Evolutionary conservation across 257 asterid genomes (phyloP).

Genomic region (Nicotiana attenuata): DNA sequence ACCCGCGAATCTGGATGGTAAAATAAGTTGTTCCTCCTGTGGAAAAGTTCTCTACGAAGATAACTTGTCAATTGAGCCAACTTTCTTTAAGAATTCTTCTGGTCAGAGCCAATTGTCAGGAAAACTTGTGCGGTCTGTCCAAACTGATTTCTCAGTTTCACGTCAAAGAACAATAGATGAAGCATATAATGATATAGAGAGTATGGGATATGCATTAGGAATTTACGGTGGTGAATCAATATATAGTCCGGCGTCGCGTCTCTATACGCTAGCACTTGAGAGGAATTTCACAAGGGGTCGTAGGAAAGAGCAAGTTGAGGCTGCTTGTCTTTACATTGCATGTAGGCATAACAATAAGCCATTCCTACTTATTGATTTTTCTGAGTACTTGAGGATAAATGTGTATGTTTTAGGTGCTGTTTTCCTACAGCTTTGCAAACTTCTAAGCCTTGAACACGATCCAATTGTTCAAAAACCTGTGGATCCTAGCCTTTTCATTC

Average conservation of each 20-base stretch:
- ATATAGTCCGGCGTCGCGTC: slow-evolving; percentile 32
- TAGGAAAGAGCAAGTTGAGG: slow-evolving; percentile 72
- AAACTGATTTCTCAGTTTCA: slow-evolving; percentile 38
- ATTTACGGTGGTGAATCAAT: slow-evolving; percentile 63
- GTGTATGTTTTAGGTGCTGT: slow-evolving; percentile 87
- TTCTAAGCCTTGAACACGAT: slow-evolving; percentile 55
- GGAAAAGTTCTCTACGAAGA: slow-evolving; percentile 61
- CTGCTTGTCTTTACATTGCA: slow-evolving; percentile 75
- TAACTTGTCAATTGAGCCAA: slow-evolving; percentile 37
- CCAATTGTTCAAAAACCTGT: slow-evolving; percentile 63
- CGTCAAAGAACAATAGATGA: slow-evolving; percentile 43
- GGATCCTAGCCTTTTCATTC: slow-evolving; percentile 90
- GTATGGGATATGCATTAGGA: slow-evolving; percentile 34
- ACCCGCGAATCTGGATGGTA: slow-evolving; percentile 33
- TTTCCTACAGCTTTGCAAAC: slow-evolving; percentile 77
- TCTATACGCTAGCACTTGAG: slow-evolving; percentile 62
- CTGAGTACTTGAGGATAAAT: slow-evolving; percentile 61
- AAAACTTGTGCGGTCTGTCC: slow-evolving; percentile 41
- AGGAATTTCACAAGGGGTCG: slow-evolving; percentile 78
- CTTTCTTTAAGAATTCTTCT: slow-evolving; percentile 44
- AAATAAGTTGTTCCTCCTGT: slow-evolving; percentile 46
- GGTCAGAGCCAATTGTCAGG: slow-evolving; percentile 81
- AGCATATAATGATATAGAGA: slow-evolving; percentile 41
- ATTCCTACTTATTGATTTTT: slow-evolving; percentile 77
- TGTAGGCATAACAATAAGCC: slow-evolving; percentile 68